Conservation (phyloP, 1,284 basidiomycete genomes). For the Wolfiporia cocos region DNA sequence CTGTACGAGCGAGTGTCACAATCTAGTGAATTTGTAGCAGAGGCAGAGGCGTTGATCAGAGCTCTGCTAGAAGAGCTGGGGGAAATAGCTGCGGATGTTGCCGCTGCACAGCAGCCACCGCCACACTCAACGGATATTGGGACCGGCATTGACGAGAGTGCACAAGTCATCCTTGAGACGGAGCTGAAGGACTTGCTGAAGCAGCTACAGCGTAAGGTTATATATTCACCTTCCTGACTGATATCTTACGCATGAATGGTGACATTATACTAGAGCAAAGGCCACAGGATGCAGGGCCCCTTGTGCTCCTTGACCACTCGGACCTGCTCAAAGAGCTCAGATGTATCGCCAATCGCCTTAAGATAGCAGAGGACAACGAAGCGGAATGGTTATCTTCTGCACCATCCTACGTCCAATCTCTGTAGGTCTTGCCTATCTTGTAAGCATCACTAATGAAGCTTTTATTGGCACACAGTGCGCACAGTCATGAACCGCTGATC, state of each 20-base stretch:
- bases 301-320: constrained; percentile 16
- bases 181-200: constrained; percentile 15
- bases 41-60: constrained; percentile 19
- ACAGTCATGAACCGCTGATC: constrained; percentile 10
- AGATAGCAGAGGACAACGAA: constrained; percentile 1
- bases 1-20: constrained; percentile 8
- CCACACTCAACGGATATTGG: not conserved
- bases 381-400: constrained; percentile 10
- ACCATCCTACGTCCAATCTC: too few species aligned
- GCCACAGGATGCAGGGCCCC: constrained; percentile 7
- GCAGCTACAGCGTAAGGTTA: constrained; percentile 7
- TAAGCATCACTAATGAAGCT: too few species aligned
- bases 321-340: constrained; percentile 16
- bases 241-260: not conserved
- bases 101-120: constrained; percentile 3
- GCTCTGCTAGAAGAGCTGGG: constrained; percentile 24
- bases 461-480: too few species aligned
- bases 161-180: constrained; percentile 7
- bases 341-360: constrained; percentile 1
- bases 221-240: too few species aligned
- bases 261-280: constrained; percentile 2
- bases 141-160: not conserved
- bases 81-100: constrained; percentile 20
- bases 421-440: constrained; percentile 15
- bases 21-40: constrained; percentile 3